These are phyloP conservation scores for Podaxis mareebaensis DNA, from an alignment of 768 basidiomycete species.

Conservation along the genomic window DNA sequence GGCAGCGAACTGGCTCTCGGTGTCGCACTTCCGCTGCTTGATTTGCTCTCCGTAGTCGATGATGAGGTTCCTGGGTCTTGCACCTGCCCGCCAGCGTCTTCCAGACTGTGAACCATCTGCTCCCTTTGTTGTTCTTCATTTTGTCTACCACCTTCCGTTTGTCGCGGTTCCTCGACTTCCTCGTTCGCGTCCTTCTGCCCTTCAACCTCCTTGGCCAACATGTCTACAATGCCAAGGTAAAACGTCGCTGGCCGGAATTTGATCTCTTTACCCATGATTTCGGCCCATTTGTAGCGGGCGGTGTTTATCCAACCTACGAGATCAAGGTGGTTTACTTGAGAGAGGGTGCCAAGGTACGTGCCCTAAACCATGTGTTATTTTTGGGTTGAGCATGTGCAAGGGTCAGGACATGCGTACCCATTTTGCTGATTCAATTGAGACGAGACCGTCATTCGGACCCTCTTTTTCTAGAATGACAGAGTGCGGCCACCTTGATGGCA, in stretches of 20 bases:
- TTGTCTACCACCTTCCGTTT: neutral
- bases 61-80: neutral
- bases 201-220: conserved; percentile 78
- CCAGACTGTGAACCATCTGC: conserved; percentile 28
- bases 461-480: conserved; percentile 82
- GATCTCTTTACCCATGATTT: conserved; percentile 86
- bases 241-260: conserved; percentile 91
- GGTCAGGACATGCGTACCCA: conserved; percentile 52
- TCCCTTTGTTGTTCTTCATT: conserved; percentile 15
- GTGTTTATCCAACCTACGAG: conserved; percentile 94
- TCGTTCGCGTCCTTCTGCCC: conserved; percentile 31
- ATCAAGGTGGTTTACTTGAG: conserved; percentile 89
- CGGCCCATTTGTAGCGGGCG: conserved; percentile 85
- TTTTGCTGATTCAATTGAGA: conserved; percentile 82
- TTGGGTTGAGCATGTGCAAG: neutral
- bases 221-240: conserved; percentile 81
- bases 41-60: neutral
- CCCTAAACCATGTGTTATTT: conserved; percentile 49
- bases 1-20: neutral
- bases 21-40: conserved; percentile 1
- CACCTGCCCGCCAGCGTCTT: conserved; percentile 22
- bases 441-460: conserved; percentile 94
- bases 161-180: neutral
- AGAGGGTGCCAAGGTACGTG: conserved; percentile 90
- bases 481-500: conserved; percentile 59